phyloP scores from a whole-genome alignment of 2,329 filamentous ascomycete genomes.

The Leptosphaerulina australis region DNA sequence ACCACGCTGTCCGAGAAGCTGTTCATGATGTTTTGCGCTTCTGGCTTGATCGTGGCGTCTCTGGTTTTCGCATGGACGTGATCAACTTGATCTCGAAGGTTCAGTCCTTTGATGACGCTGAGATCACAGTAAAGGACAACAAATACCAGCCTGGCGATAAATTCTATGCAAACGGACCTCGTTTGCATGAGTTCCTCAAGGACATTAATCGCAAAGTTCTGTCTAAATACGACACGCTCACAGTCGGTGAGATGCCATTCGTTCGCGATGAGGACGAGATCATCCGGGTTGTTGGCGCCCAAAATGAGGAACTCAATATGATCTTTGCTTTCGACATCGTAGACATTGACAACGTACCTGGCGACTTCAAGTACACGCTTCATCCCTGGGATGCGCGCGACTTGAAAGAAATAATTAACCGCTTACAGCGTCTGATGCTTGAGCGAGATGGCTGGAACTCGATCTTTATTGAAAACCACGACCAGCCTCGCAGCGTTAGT shows the following conservation, averaged over 20 bases:
- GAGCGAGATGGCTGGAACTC: slow-evolving; percentile 55
- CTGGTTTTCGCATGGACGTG: slow-evolving; percentile 52
- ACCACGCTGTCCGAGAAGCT: slow-evolving; percentile 67
- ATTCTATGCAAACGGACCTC: slow-evolving; percentile 69
- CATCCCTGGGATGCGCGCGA: slow-evolving; percentile 45
- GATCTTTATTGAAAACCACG: slow-evolving; percentile 61
- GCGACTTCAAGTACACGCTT: slow-evolving; percentile 45
- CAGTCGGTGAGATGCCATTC: slow-evolving; percentile 68
- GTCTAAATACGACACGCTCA: slow-evolving; percentile 66
- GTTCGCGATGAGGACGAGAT: slow-evolving; percentile 57
- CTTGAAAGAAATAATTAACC: slow-evolving; percentile 41
- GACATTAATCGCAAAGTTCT: slow-evolving; percentile 69
- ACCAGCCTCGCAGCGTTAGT: slow-evolving; percentile 57
- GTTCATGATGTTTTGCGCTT: slow-evolving; percentile 77
- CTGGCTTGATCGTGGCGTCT: slow-evolving; percentile 75
- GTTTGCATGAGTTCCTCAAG: slow-evolving; percentile 70
- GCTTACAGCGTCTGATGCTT: slow-evolving; percentile 47
- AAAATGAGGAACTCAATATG: slow-evolving; percentile 66
- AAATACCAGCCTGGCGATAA: slow-evolving; percentile 53
- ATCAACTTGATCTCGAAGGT: slow-evolving; percentile 49
- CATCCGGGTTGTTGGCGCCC: slow-evolving; percentile 52
- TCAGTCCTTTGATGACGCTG: slow-evolving; percentile 38
- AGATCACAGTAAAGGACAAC: slow-evolving; percentile 37
- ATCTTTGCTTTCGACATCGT: slow-evolving; percentile 63
- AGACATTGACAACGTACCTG: slow-evolving; percentile 46